Base-by-base conservation (phyloP, 805 yeast genomes). In the Metschnikowia gruessii region DNA sequence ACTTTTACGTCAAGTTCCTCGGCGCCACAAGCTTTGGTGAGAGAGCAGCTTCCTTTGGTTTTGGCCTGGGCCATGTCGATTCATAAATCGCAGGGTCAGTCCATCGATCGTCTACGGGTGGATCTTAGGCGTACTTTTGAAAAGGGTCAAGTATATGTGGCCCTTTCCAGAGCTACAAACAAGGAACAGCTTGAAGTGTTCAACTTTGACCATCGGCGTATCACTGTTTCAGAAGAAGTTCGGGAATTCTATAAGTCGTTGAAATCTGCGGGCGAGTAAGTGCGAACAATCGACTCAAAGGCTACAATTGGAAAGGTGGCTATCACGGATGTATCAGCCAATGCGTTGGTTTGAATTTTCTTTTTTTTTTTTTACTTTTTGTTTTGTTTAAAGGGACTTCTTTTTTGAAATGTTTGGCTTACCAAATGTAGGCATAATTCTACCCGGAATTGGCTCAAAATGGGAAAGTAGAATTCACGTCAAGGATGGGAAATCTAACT, bases 61-160 rank as follows among this genome's bases (percentile, higher is more conserved):
- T 69, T 91, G n/a, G 96, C 99, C 0, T 94, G 98, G 97, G 90
- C 99, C 0, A 66, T 94, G 37, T 90, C 97, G 0, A 91, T 94
- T 37, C 99, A 94, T 62, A 92, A 94, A 67, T 83, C 97, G 0
- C 99, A 92, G 63, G 99, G 99, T 1, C 91, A 92, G 65, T 87
- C 98, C 0, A 65, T 90, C 37, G 82, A 84, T 4, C 74, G 79
- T 45, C 90, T 87, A 3, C 77, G 77, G 51, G 96, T 92, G 5
- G 95, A 94, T 62, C 73, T 92, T 50, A 72, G 76, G 31, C 74
- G 75, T 46, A 81, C 86, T 1, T 92, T 92, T 65, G 98, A 91
- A 60, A 82, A 80, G 43, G 99, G 99, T 0, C 99, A 94, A 63
- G 95, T 96, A 0, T 94, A 94, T 61, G 99, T 94, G 26, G 99